Percentiles rank a stretch among this genome's conserved stretches.
Evolutionary conservation across 306 rosid genomes (phyloP).

Genomic region (Echinosophora koreensis): DNA sequence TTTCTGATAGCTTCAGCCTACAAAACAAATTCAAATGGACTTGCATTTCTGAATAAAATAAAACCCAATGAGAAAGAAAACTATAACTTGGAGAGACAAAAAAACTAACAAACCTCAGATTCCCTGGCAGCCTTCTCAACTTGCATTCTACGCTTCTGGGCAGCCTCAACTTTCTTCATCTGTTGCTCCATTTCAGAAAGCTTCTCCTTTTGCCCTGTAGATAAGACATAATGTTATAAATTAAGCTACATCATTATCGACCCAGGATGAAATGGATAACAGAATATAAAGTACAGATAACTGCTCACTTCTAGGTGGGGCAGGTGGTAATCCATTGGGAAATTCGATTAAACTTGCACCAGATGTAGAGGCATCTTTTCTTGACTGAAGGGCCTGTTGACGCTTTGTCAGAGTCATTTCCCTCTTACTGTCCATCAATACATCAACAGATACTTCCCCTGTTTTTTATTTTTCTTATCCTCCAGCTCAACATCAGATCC

Average conservation of each 20-base stretch:
- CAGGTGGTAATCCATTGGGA: constrained; percentile 96
- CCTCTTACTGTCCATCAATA: constrained; percentile 72
- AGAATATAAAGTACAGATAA: background rate
- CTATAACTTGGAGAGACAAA: constrained; percentile 17
- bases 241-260: constrained; percentile 14
- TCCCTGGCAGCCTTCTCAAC: constrained; percentile 67
- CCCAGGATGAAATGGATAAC: background rate
- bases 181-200: constrained; percentile 74
- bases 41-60: constrained; percentile 28
- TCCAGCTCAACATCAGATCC: constrained; percentile 79
- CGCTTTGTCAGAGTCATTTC: constrained; percentile 85
- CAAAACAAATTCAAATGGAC: constrained; percentile 35
- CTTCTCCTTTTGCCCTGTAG: constrained; percentile 72
- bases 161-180: constrained; percentile 75
- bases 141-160: constrained; percentile 74
- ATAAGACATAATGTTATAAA: constrained; percentile 33
- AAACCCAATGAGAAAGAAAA: constrained; percentile 14
- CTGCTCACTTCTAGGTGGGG: constrained; percentile 91
- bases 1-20: constrained; percentile 95
- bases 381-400: constrained; percentile 88
- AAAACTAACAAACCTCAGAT: constrained; percentile 85
- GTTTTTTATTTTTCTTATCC: constrained; percentile 77
- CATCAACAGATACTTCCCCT: constrained; percentile 73
- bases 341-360: constrained; percentile 79
- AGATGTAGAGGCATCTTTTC: constrained; percentile 77